A percentile compares a stretch with the other conserved stretches of the same genome.
phyloP scores from a whole-genome alignment of 2,329 filamentous ascomycete genomes.

The Magnaporthiopsis rhizophila region DNA sequence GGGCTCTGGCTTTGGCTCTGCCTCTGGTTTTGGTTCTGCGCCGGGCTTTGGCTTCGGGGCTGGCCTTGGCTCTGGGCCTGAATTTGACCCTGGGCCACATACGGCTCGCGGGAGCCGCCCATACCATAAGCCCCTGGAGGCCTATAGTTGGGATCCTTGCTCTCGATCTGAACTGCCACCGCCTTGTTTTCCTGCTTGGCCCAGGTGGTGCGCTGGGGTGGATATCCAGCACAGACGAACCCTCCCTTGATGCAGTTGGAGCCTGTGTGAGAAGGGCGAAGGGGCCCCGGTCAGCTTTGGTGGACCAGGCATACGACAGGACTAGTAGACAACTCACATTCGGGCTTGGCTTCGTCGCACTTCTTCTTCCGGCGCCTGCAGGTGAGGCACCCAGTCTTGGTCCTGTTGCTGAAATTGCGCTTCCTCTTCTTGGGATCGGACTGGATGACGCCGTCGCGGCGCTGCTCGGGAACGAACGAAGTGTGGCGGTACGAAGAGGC shows the following conservation, averaged over 20 bases:
- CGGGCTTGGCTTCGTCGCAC: conserved; percentile 88
- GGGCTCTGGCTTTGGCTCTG: not conserved
- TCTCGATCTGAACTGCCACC: conserved; percentile 67
- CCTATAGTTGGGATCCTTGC: conserved; percentile 64
- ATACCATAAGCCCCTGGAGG: conserved; percentile 55
- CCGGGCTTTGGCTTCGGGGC: not conserved
- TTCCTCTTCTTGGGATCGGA: conserved; percentile 63
- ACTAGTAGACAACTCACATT: conserved; percentile 58
- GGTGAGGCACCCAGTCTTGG: conserved; percentile 91
- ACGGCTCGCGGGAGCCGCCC: conserved; percentile 14
- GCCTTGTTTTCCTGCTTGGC: conserved; percentile 58
- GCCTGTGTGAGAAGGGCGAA: conserved; percentile 37
- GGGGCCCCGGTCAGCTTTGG: not conserved
- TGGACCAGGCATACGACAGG: not conserved
- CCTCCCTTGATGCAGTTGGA: conserved; percentile 86
- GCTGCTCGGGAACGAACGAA: conserved; percentile 39
- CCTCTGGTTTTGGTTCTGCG: not conserved
- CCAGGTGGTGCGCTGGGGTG: conserved; percentile 69
- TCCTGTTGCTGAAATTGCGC: conserved; percentile 85
- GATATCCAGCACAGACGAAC: conserved; percentile 88
- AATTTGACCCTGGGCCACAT: conserved; percentile 18
- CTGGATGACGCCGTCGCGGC: conserved; percentile 42
- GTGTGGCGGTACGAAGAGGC: conserved; percentile 29
- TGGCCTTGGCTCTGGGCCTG: not conserved
- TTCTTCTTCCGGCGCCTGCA: conserved; percentile 94